Evolutionary conservation across 2,329 filamentous ascomycete species (phyloP), one percentile per base, ranked within the genome.

Genomic region (Saccharata proteae): DNA sequence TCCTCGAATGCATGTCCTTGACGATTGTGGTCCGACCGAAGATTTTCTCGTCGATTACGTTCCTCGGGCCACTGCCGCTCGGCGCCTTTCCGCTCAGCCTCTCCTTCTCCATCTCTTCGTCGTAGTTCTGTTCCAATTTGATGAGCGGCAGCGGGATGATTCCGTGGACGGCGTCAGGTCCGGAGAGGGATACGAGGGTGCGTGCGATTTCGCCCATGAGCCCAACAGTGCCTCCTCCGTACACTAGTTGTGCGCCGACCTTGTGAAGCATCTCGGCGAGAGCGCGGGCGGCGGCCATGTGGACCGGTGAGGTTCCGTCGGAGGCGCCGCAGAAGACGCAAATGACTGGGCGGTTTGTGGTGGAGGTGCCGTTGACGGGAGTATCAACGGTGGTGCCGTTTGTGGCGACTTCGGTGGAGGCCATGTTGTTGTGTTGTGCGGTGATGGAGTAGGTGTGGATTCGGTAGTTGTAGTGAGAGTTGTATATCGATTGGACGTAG

Each of bases 281-380:
- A 17, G 72, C 60, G 22, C 78, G 77, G 3, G 90, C 90, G 6
- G 84, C 77, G 52, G 77, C 74, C 47, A 92, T 59, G 57, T 94
- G 83, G 4, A 67, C 68, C 10, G 82, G 76, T 39, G 73, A 78
- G 30, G 66, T 74, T 29, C 90, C 90, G 11, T 69, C 56, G 6
- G 74, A 78, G 31, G 90, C 74, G 50, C 88, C 90, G 63, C 90
- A 96, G 70, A 93, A 96, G 43, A 96, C 88, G 55, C 84, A 93
- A 52, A 94, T 79, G 41, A 82, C 82, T 37, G 79, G 63, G 6
- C 51, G 49, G 32, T 62, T 65, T 35, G 41, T 21, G 39, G 44
- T 49, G 29, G 37, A 24, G 12, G 32, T 37, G 20, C 9, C 8
- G 25, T 21, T 38, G 37, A 29, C 22, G 40, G 23, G 17, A 23